phyloP scores from a whole-genome alignment of 768 basidiomycete genomes.

The Lepiota brunneoincarnata region DNA sequence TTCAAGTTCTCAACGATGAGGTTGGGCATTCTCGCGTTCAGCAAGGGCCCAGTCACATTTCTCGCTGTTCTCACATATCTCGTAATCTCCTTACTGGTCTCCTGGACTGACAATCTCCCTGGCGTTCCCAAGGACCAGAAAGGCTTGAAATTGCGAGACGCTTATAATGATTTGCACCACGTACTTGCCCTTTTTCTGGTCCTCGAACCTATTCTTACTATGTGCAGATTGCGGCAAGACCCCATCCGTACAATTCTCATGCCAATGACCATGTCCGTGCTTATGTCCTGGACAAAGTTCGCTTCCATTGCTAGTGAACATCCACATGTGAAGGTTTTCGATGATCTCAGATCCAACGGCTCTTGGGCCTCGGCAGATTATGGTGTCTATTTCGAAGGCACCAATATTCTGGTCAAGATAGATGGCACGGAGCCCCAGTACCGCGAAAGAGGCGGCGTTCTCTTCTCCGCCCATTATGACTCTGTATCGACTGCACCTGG shows the following conservation, averaged over 20 bases:
- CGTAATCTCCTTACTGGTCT: conserved; percentile 11
- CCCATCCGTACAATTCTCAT: conserved; percentile 79
- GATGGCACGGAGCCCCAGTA: conserved; percentile 18
- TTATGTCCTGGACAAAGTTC: conserved; percentile 56
- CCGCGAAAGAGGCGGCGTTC: conserved; percentile 38
- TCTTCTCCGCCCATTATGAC: conserved; percentile 83
- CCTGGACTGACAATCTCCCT: conserved; percentile 12
- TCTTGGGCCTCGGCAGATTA: conserved; percentile 35
- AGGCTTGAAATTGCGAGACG: conserved; percentile 9
- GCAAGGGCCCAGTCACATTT: conserved; percentile 6
- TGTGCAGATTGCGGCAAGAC: conserved; percentile 57
- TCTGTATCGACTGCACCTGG: conserved; percentile 76
- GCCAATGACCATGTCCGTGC: conserved; percentile 66
- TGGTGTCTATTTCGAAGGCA: conserved; percentile 59
- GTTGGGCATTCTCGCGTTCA: conserved; percentile 3
- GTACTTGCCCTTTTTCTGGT: neutral
- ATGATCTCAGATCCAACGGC: conserved; percentile 42
- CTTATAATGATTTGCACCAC: conserved; percentile 15
- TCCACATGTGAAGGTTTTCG: conserved; percentile 38
- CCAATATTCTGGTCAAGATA: conserved; percentile 62
- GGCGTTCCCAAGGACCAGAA: conserved; percentile 11
- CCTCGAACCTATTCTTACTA: neutral
- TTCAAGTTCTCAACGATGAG: conserved; percentile 1
- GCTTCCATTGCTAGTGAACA: conserved; percentile 39
- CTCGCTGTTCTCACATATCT: conserved; percentile 9